A percentile compares a stretch with the other conserved stretches of the same genome.
phyloP scores from a whole-genome alignment of 208 protist species.

The Ichthyophonus hoferi region DNA sequence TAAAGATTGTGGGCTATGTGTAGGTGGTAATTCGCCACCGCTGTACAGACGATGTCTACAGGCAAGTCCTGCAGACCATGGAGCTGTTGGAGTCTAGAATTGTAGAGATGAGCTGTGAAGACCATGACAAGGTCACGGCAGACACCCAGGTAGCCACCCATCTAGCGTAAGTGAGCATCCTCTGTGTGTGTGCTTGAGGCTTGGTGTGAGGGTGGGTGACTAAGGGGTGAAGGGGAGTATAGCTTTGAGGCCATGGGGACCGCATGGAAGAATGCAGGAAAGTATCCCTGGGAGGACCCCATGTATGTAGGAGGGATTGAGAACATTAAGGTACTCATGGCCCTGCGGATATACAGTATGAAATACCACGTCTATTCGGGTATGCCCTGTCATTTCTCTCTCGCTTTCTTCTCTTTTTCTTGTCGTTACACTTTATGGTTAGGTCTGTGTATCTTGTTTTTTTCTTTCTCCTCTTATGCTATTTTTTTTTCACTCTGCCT shows the following conservation, averaged over 20 bases:
- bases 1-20: not conserved
- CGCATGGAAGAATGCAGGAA: slow-evolving; percentile 40
- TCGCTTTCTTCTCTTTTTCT: too few relatives aligned
- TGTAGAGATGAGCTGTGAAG: slow-evolving; percentile 46
- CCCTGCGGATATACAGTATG: slow-evolving; percentile 43
- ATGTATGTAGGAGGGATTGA: slow-evolving; percentile 50
- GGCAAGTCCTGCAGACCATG: not conserved
- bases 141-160: slow-evolving; percentile 45
- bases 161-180: not conserved
- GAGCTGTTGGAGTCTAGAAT: slow-evolving; percentile 25
- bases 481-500: too few relatives aligned
- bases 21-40: slow-evolving; percentile 43
- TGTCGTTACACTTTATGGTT: too few relatives aligned
- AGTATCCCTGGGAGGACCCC: slow-evolving; percentile 46
- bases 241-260: slow-evolving; percentile 51
- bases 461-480: too few relatives aligned
- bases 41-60: slow-evolving; percentile 4
- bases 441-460: too few relatives aligned
- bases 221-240: not conserved
- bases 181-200: not conserved
- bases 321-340: slow-evolving; percentile 49
- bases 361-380: slow-evolving; percentile 49
- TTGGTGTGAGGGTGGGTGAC: not conserved
- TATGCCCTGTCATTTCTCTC: not conserved
- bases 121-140: slow-evolving; percentile 51